A percentile compares a stretch with the other conserved stretches of the same genome.
Evolutionary conservation across 306 rosid genomes (phyloP).

Genomic region (Chamaecrista fasciculata): DNA sequence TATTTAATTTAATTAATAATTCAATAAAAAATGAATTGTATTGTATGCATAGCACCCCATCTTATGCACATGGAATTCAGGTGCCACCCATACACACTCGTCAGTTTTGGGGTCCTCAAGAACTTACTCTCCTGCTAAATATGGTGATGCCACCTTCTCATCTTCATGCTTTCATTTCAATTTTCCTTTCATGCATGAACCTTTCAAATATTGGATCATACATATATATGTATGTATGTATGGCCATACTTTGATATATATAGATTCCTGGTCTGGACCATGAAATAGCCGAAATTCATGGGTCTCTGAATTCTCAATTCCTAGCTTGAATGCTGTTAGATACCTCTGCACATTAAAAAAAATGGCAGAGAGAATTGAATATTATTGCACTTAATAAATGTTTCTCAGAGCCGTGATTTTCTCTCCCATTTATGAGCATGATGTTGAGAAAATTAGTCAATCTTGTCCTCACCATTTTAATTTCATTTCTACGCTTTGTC

Average conservation of each 20-base stretch:
- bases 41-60: conserved; percentile 3
- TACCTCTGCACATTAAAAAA: neutral
- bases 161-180: neutral
- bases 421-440: neutral
- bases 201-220: neutral
- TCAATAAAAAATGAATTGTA: neutral
- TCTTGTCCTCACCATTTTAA: neutral
- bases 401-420: neutral
- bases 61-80: conserved; percentile 50
- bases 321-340: neutral
- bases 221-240: neutral
- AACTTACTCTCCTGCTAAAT: neutral
- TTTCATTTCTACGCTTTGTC: neutral
- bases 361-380: neutral
- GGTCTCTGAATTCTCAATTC: neutral
- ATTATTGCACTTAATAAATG: conserved; percentile 2
- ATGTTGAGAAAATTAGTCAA: neutral
- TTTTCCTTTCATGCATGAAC: neutral
- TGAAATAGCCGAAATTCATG: neutral
- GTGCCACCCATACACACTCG: conserved; percentile 51
- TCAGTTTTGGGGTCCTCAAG: conserved; percentile 8
- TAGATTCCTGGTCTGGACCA: neutral
- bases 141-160: neutral
- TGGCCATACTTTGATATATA: neutral
- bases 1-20: neutral